These are phyloP conservation scores for Ustilago bromivora DNA, from an alignment of 1,284 basidiomycete genomes.

Conservation along the genomic window DNA sequence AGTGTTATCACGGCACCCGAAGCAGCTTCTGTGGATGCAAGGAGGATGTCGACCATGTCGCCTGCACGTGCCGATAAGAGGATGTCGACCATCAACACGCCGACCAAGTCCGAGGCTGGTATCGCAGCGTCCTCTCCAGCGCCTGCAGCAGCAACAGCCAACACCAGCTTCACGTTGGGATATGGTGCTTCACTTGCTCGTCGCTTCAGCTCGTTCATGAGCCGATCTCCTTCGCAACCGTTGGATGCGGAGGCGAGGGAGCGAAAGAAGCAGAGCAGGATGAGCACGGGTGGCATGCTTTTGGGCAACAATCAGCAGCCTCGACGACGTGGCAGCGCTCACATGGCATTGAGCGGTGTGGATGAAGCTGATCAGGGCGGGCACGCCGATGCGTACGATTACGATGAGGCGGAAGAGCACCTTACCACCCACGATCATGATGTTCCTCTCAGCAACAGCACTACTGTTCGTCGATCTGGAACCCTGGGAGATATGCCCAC, in stretches of 20 bases:
- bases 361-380: slow-evolving; percentile 28
- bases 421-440: slow-evolving; percentile 31
- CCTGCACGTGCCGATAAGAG: slow-evolving; percentile 27
- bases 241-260: slow-evolving; percentile 54
- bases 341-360: slow-evolving; percentile 31
- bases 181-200: slow-evolving; percentile 56
- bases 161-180: slow-evolving; percentile 37
- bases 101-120: slow-evolving; percentile 21
- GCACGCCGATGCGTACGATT: slow-evolving; percentile 25
- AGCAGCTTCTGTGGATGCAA: slow-evolving; percentile 10
- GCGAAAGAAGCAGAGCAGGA: slow-evolving; percentile 56
- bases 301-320: slow-evolving; percentile 15
- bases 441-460: slow-evolving; percentile 25
- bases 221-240: slow-evolving; percentile 57
- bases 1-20: slow-evolving; percentile 13
- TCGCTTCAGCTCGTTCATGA: slow-evolving; percentile 62
- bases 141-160: slow-evolving; percentile 24
- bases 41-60: slow-evolving; percentile 32
- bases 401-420: slow-evolving; percentile 30
- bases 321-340: slow-evolving; percentile 39
- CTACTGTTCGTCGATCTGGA: slow-evolving; percentile 45
- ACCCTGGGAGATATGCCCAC: slow-evolving; percentile 51
- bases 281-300: slow-evolving; percentile 61
- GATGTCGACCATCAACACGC: slow-evolving; percentile 19
- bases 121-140: slow-evolving; percentile 20